Evolutionary conservation across 75 land plant genomes (phyloP).

Genomic region (Sequoia sempervirens): DNA sequence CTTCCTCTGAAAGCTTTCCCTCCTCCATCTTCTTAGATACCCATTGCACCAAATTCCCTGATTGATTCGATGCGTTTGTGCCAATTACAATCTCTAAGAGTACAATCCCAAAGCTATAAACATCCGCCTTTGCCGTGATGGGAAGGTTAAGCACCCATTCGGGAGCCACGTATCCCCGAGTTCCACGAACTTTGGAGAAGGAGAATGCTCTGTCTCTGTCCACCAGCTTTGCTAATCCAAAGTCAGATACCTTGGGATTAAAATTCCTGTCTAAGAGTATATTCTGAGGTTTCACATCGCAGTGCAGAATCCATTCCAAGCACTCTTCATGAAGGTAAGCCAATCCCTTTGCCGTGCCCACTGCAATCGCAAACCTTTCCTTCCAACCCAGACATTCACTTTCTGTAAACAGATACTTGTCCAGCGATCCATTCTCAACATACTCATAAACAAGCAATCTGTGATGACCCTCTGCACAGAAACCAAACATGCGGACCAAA

Average conservation of each 20-base stretch:
- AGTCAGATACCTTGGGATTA: too few relatives aligned
- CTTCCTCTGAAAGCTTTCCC: slow-evolving; percentile 1
- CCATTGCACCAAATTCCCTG: slow-evolving; percentile 10
- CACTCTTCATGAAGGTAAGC: neutral
- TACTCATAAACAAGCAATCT: too few relatives aligned
- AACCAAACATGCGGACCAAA: too few relatives aligned
- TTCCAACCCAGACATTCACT: too few relatives aligned
- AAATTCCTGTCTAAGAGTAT: slow-evolving; percentile 22
- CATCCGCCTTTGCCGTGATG: slow-evolving; percentile 49
- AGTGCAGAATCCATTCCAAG: slow-evolving; percentile 5
- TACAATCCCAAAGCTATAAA: slow-evolving; percentile 80
- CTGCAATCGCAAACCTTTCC: too few relatives aligned
- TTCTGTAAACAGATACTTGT: too few relatives aligned
- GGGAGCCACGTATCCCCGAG: slow-evolving; percentile 45
- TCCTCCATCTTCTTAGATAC: neutral
- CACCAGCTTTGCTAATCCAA: too few relatives aligned
- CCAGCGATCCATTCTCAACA: too few relatives aligned
- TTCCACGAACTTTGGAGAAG: slow-evolving; percentile 34
- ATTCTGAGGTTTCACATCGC: slow-evolving; percentile 16
- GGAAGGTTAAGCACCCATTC: slow-evolving; percentile 22
- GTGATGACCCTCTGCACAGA: too few relatives aligned
- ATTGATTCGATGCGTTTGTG: slow-evolving; percentile 16
- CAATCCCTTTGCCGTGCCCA: neutral
- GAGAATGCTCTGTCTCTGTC: too few relatives aligned
- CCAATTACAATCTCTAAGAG: slow-evolving; percentile 52